Conservation (phyloP, 768 basidiomycete genomes). For the Podaxis mareebaensis region DNA sequence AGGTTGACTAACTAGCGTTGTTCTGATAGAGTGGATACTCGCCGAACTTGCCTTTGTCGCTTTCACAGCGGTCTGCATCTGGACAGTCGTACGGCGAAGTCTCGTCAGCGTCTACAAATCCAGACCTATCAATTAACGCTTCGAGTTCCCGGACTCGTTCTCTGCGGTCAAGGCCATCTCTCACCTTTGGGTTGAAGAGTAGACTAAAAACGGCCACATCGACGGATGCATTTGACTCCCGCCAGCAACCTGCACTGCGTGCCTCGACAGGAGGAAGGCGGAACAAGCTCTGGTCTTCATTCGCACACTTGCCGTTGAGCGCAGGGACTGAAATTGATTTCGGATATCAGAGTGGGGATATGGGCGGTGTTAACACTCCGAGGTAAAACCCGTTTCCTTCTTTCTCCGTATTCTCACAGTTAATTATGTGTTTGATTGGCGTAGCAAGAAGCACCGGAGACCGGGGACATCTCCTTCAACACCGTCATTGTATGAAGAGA, state of each 20-base stretch:
- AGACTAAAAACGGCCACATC: neutral
- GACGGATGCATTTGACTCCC: neutral
- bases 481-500: neutral
- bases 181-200: neutral
- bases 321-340: constrained; percentile 3
- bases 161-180: neutral
- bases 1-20: neutral
- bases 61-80: neutral
- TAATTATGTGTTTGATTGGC: neutral
- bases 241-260: neutral
- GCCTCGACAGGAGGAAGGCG: neutral
- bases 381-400: neutral
- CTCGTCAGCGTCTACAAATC: neutral
- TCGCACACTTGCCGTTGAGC: neutral
- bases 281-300: constrained; percentile 12
- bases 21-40: constrained; percentile 5
- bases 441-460: constrained; percentile 1
- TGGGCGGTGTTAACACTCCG: neutral
- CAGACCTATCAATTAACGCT: neutral
- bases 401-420: neutral
- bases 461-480: constrained; percentile 7
- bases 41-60: neutral
- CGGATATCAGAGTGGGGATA: neutral
- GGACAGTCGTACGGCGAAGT: neutral
- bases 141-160: neutral